Percentiles rank a stretch among this genome's conserved stretches.
Evolutionary conservation across 2,329 filamentous ascomycete species (phyloP).

Genomic region (Verticillium dahliae): DNA sequence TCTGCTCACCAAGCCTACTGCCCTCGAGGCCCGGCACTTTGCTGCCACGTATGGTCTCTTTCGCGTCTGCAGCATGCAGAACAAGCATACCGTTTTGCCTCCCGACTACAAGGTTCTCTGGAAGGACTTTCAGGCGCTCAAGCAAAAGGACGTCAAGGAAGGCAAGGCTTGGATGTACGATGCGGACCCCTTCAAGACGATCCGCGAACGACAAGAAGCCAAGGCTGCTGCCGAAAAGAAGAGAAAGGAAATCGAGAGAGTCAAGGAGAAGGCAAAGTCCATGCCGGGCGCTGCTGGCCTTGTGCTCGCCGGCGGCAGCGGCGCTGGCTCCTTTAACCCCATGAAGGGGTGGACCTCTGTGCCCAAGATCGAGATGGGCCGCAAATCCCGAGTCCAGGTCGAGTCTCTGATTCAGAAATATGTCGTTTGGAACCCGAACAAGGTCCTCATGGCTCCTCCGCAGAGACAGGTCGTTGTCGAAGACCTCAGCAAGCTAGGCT

Average conservation of each 20-base stretch:
- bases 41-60: slow-evolving; percentile 89
- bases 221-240: slow-evolving; percentile 74
- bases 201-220: slow-evolving; percentile 72
- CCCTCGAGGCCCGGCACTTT: slow-evolving; percentile 87
- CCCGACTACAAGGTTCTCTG: slow-evolving; percentile 85
- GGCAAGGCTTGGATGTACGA: slow-evolving; percentile 87
- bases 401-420: slow-evolving; percentile 73
- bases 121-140: slow-evolving; percentile 84
- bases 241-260: slow-evolving; percentile 61
- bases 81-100: slow-evolving; percentile 89
- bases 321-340: slow-evolving; percentile 32
- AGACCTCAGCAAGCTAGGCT: slow-evolving; percentile 73
- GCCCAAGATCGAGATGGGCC: slow-evolving; percentile 90
- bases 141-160: slow-evolving; percentile 71
- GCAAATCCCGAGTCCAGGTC: slow-evolving; percentile 68
- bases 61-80: slow-evolving; percentile 89
- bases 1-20: slow-evolving; percentile 67
- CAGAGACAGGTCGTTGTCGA: slow-evolving; percentile 58
- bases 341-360: slow-evolving; percentile 77
- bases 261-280: slow-evolving; percentile 61
- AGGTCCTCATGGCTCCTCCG: slow-evolving; percentile 53
- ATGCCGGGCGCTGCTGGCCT: slow-evolving; percentile 53
- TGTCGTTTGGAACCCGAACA: slow-evolving; percentile 82
- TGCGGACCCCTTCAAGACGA: slow-evolving; percentile 82
- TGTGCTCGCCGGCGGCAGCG: slow-evolving; percentile 40